A percentile compares a stretch with the other conserved stretches of the same genome.
phyloP scores from a whole-genome alignment of 768 basidiomycete genomes.

The Mycena venus region DNA sequence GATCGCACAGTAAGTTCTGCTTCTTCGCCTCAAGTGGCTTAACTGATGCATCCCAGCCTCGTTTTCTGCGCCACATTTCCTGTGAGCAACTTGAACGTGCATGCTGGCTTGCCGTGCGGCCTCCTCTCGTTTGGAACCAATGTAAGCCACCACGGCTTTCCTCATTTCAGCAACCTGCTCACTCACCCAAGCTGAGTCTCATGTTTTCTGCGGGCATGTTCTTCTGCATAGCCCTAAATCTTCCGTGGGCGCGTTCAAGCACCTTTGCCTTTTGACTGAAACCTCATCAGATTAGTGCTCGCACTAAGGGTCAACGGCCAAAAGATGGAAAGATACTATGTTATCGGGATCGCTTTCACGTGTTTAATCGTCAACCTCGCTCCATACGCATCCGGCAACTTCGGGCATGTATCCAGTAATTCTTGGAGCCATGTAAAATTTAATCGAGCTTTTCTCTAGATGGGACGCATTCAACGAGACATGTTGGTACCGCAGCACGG shows the following conservation, averaged over 20 bases:
- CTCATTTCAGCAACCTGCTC: not conserved
- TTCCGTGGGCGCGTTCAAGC: not conserved
- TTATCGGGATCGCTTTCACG: not conserved
- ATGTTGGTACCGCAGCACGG: too few relatives aligned
- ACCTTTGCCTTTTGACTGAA: not conserved
- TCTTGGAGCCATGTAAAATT: not conserved
- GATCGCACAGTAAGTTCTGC: constrained; percentile 9
- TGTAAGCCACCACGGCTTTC: not conserved
- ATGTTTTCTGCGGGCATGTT: too few relatives aligned
- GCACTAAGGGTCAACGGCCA: not conserved
- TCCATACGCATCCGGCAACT: not conserved
- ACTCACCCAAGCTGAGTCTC: not conserved
- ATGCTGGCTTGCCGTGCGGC: not conserved
- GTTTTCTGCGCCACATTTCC: not conserved
- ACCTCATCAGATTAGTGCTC: not conserved
- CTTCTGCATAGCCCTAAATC: constrained; percentile 1
- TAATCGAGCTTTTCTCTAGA: not conserved
- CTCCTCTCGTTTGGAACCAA: not conserved
- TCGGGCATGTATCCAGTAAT: not conserved
- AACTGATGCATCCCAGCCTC: not conserved
- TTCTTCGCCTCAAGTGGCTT: not conserved
- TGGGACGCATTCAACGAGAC: not conserved
- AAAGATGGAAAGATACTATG: not conserved
- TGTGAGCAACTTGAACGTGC: not conserved
- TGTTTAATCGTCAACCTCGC: not conserved